Percentiles rank a stretch among this genome's conserved stretches.
Evolutionary conservation across 2,329 filamentous ascomycete genomes (phyloP).

Genomic region (Cladosporium sp.): DNA sequence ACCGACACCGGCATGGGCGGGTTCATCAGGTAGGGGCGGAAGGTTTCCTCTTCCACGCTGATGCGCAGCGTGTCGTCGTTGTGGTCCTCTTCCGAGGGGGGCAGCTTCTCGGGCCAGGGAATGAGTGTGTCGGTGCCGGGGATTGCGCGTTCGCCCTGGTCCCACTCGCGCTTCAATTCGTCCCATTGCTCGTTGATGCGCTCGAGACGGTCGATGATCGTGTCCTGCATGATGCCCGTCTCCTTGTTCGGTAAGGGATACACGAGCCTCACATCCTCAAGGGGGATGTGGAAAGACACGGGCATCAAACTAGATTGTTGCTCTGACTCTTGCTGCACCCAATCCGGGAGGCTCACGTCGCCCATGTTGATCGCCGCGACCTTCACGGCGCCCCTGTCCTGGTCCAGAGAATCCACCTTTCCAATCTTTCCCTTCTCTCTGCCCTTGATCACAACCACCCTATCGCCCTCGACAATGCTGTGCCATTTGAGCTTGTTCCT

Average conservation of each 20-base stretch:
- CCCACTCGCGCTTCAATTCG: constrained; percentile 45
- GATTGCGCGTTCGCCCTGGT: constrained; percentile 49
- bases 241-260: constrained; percentile 64
- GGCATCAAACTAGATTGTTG: constrained; percentile 42
- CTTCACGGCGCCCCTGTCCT: constrained; percentile 29
- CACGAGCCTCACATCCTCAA: constrained; percentile 75
- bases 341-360: constrained; percentile 40
- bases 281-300: constrained; percentile 36
- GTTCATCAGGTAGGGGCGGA: constrained; percentile 68
- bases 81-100: constrained; percentile 47
- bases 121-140: constrained; percentile 67
- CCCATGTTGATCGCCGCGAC: constrained; percentile 39
- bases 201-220: constrained; percentile 69
- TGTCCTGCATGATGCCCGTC: constrained; percentile 64
- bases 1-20: constrained; percentile 75
- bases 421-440: constrained; percentile 81
- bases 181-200: constrained; percentile 19
- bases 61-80: constrained; percentile 68
- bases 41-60: constrained; percentile 69
- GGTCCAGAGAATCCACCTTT: constrained; percentile 53
- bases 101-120: constrained; percentile 64
- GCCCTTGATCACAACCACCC: constrained; percentile 76
- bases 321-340: constrained; percentile 36
- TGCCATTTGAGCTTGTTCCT: constrained; percentile 22
- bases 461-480: constrained; percentile 55